Evolutionary conservation across 2,329 filamentous ascomycete genomes (phyloP), one percentile per base, ranked within the genome.

Genomic region (Sarocladium oryzae): DNA sequence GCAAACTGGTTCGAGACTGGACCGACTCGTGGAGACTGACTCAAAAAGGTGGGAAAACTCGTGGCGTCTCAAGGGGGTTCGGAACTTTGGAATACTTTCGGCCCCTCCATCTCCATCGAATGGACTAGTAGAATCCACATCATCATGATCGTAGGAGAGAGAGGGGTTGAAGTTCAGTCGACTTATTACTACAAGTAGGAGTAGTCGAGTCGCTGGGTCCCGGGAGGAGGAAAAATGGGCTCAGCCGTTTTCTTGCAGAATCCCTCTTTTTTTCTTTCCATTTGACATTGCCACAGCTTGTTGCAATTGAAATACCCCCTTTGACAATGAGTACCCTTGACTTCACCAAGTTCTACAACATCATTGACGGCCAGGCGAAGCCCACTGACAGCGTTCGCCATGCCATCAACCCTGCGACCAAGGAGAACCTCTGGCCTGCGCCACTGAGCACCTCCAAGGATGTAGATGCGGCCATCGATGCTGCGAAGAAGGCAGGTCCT

Each of bases 331-430:
- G 15, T 7, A 11, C 43, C 6, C 43, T 48, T 21, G 28, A 48
- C 43, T 48, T 32, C 28, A 18, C 43, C 28, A 24, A 21, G 21
- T 48, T 48, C 43, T 32, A 24, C 43, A 48, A 48, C 21, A 33
- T 48, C 13, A 26, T 48, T 20, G 43, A 48, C 18, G 43, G 43
- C 21, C 7, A 48, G 21, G 24, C 28, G 11, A 48, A 33, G 18
- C 7, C 43, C 21, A 48, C 43, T 7, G 21, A 48, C 6, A 21
- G 20, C 4, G 18, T 33, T 21, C 48, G 48, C 9, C 49, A 53
- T 46, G 50, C 37, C 18, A 49, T 53, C 49, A 48, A 53, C 20
- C 52, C 52, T 15, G 49, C 52, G 13, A 53, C 18, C 4, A 43
- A 26, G 5, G 21, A 51, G 40, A 49, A 50, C 2, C 49, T 51